These are phyloP conservation scores for Trichophyton benhamiae DNA, from an alignment of 2,329 filamentous ascomycete species.

Conservation along the genomic window DNA sequence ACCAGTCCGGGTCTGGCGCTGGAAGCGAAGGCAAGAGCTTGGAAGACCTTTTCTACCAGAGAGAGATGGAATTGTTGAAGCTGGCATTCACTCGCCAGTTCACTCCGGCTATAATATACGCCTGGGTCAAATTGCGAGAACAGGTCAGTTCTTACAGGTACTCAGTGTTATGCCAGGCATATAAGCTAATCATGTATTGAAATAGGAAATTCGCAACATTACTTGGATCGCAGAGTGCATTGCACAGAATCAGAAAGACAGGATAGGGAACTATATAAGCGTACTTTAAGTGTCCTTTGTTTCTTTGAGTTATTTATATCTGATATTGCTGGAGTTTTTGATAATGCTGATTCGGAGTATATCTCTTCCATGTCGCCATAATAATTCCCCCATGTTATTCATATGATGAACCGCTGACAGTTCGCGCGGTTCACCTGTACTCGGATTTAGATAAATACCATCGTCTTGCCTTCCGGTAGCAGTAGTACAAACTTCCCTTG, in stretches of 20 bases:
- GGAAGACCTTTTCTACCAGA: constrained; percentile 97
- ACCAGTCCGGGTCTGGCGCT: constrained; percentile 59
- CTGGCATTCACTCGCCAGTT: constrained; percentile 91
- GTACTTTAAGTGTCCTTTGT: constrained; percentile 55
- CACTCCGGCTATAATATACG: constrained; percentile 86
- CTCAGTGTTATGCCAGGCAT: too few species aligned
- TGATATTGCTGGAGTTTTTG: neutral
- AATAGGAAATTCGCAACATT: constrained; percentile 94
- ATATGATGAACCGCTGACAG: neutral
- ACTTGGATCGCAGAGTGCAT: constrained; percentile 99
- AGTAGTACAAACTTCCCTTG: neutral
- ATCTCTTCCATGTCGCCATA: constrained; percentile 1
- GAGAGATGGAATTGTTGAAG: constrained; percentile 98
- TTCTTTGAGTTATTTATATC: constrained; percentile 5
- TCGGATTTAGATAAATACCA: neutral
- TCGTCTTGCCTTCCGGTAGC: neutral
- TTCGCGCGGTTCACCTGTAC: neutral
- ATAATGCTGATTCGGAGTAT: neutral
- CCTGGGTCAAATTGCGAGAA: constrained; percentile 93
- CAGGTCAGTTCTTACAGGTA: constrained; percentile 52
- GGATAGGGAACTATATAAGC: constrained; percentile 97
- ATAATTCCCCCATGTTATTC: neutral
- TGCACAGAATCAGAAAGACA: constrained; percentile 98
- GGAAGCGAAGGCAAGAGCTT: constrained; percentile 74
- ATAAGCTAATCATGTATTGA: constrained; percentile 11